Conservation (phyloP, 2,329 filamentous ascomycete genomes). For the Balansia obtecta region DNA sequence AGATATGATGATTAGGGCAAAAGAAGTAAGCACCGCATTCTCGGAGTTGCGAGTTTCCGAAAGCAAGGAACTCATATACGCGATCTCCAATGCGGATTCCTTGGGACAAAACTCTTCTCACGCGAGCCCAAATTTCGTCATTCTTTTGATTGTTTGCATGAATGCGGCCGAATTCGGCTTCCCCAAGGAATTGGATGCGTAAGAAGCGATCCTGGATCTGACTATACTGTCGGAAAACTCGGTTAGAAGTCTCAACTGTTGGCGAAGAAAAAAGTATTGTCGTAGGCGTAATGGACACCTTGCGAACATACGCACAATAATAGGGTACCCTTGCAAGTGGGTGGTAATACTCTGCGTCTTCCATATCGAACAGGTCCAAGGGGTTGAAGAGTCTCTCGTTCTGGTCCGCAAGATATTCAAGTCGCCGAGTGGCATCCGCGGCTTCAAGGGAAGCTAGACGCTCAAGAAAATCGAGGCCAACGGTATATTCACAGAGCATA, state of each 20-base stretch:
- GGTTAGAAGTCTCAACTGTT: conserved; percentile 73
- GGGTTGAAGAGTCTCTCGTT: conserved; percentile 54
- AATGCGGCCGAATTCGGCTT: conserved; percentile 51
- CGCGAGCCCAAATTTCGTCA: conserved; percentile 60
- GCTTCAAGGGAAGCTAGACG: conserved; percentile 36
- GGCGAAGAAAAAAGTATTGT: conserved; percentile 70
- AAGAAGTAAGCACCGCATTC: conserved; percentile 94
- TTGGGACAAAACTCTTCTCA: conserved; percentile 58
- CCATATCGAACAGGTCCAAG: conserved; percentile 54
- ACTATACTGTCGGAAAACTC: conserved; percentile 65
- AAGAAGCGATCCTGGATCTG: conserved; percentile 66
- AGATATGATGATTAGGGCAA: conserved; percentile 52
- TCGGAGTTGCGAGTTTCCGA: conserved; percentile 88
- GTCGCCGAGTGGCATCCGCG: conserved; percentile 47
- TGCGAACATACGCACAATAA: conserved; percentile 65
- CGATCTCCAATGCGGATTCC: conserved; percentile 76
- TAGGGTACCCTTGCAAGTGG: conserved; percentile 44
- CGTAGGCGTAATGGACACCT: conserved; percentile 72
- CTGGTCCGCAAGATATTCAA: conserved; percentile 62
- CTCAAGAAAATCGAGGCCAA: conserved; percentile 54
- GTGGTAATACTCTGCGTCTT: conserved; percentile 34
- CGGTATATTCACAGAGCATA: conserved; percentile 62
- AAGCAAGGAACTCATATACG: conserved; percentile 80
- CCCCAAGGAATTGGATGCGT: conserved; percentile 80
- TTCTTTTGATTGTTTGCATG: conserved; percentile 37